Base-by-base conservation (phyloP, 2,329 filamentous ascomycete species). In the Anthostomella pinea region DNA sequence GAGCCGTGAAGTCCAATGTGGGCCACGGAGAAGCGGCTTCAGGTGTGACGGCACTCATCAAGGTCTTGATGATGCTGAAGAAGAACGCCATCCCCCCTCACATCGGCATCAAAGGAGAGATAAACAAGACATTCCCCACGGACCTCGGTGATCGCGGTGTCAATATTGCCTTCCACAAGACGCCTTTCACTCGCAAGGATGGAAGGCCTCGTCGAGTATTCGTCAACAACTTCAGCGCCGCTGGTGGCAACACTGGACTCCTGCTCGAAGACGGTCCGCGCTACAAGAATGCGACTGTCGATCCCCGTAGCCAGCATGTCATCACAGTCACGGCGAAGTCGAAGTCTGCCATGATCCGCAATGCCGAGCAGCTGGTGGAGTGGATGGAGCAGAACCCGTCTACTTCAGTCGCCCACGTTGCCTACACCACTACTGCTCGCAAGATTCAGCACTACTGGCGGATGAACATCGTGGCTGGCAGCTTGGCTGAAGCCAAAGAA, bases 141-240 rank as follows among this genome's bases (percentile, higher is more conserved):
- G 76, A 83, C 43, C 59, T 84, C 1, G 63, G 65, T 1, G 63
- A 71, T n/a, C 68, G 79, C 19, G 77, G 78, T 23, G 68, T 82
- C 26, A 69, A 73, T 47, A 81, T 84, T 48, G 70, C 77, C 2
- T 68, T 73, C 43, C 64, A 78, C 45, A 55, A 68, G 32, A 74
- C 71, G 0, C 67, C 70, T 0, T 76, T 77, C 59, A 52, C 52
- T 41, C 67, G 78, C 33, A 63, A 59, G 19, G 64, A 75, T 30
- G 67, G 65, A 14, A 67, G 67, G 51, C 68, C 67, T 3, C 64
- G 71, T 18, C 60, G 66, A 5, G 63, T 74, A 7, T 75, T 77
- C 40, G 59, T 84, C 44, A 87, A 87, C 65, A 85, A 84, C 63
- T 86, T 85, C 54, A 77, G 76, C 45, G 83, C 83, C 6, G 80